A percentile compares a stretch with the other conserved stretches of the same genome.
Evolutionary conservation across 192 early-diverging fungal species (phyloP).

Genomic region (Rhizoclosmatium sp.): DNA sequence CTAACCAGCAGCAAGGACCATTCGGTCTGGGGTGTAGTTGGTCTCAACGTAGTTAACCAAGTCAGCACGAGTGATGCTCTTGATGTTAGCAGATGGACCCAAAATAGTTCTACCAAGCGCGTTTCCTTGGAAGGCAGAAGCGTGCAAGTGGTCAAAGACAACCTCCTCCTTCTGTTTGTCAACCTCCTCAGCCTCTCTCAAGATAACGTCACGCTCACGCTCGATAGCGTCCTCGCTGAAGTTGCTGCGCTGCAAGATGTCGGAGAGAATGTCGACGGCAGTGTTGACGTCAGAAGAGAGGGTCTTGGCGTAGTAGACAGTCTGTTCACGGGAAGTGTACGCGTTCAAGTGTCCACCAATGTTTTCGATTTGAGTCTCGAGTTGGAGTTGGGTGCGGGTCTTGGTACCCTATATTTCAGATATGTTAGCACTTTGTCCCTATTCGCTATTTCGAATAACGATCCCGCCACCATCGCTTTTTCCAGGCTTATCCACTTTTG

Average conservation of each 20-base stretch:
- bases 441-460: too few species aligned
- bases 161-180: slow-evolving; percentile 96
- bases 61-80: slow-evolving; percentile 86
- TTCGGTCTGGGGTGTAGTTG: slow-evolving; percentile 97
- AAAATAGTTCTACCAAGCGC: slow-evolving; percentile 92
- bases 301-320: slow-evolving; percentile 97
- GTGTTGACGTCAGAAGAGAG: slow-evolving; percentile 84
- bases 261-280: slow-evolving; percentile 93
- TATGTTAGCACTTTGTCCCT: background rate
- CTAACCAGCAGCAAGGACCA: slow-evolving; percentile 86
- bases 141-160: slow-evolving; percentile 98
- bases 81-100: slow-evolving; percentile 93
- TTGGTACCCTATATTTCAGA: slow-evolving; percentile 78
- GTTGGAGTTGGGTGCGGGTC: slow-evolving; percentile 82
- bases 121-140: slow-evolving; percentile 89
- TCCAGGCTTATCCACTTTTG: too few species aligned
- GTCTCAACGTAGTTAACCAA: slow-evolving; percentile 87
- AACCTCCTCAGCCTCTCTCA: slow-evolving; percentile 90
- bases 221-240: slow-evolving; percentile 86
- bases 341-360: slow-evolving; percentile 98
- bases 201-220: slow-evolving; percentile 96
- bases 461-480: too few species aligned
- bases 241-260: slow-evolving; percentile 93
- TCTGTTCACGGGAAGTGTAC: slow-evolving; percentile 99
- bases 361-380: slow-evolving; percentile 97